Conservation (phyloP, 305 asterid species). For the Rubia peregrina region DNA sequence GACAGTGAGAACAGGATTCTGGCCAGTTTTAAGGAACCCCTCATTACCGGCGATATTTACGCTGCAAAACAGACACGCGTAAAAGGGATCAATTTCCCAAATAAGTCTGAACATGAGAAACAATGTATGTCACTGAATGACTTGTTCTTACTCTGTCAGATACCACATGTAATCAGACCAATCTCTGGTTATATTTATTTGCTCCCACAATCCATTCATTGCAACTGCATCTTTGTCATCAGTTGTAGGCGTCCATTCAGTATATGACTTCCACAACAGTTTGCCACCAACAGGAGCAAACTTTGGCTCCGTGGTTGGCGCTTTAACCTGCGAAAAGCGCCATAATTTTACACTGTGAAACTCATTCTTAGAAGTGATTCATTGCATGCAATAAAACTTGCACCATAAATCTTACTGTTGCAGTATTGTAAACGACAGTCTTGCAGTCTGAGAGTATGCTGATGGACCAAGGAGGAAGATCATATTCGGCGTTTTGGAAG, state of each 20-base stretch:
- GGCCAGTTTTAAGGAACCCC: conserved; percentile 58
- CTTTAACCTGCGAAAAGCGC: conserved; percentile 44
- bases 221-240: conserved; percentile 42
- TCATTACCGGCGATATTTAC: conserved; percentile 59
- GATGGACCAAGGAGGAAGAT: conserved; percentile 93
- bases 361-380: neutral
- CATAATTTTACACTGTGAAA: neutral
- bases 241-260: conserved; percentile 64
- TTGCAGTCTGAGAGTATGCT: conserved; percentile 89
- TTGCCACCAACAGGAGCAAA: conserved; percentile 44
- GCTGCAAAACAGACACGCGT: conserved; percentile 27
- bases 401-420: conserved; percentile 46
- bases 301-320: conserved; percentile 43
- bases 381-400: neutral
- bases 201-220: conserved; percentile 62
- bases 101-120: neutral
- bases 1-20: conserved; percentile 53
- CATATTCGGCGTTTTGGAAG: conserved; percentile 47
- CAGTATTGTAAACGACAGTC: conserved; percentile 79
- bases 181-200: conserved; percentile 66
- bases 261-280: conserved; percentile 58
- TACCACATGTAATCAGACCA: conserved; percentile 88
- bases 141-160: conserved; percentile 62
- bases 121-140: too few relatives aligned
- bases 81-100: neutral